Conservation (phyloP, 2,329 filamentous ascomycete genomes). For the Tolypocladium tropicale region DNA sequence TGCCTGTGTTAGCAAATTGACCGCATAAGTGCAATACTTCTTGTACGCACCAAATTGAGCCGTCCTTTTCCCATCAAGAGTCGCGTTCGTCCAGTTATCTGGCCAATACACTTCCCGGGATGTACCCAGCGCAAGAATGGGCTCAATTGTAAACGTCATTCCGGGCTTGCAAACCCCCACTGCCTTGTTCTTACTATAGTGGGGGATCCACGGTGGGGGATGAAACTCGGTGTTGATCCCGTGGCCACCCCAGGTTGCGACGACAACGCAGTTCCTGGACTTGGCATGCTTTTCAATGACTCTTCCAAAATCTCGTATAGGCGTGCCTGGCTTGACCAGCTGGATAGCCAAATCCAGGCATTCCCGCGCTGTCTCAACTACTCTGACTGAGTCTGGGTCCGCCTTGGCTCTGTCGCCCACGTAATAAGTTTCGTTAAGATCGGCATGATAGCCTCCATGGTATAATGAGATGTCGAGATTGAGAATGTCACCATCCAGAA, state of each 20-base stretch:
- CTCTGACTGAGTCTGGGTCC: slow-evolving; percentile 77
- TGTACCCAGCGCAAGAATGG: slow-evolving; percentile 90
- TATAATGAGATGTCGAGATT: slow-evolving; percentile 96
- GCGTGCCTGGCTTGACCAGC: slow-evolving; percentile 82
- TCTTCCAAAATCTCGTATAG: slow-evolving; percentile 89
- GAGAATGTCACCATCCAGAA: slow-evolving; percentile 88
- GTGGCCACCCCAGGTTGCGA: slow-evolving; percentile 93
- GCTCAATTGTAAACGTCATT: slow-evolving; percentile 98
- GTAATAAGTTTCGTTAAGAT: slow-evolving; percentile 98
- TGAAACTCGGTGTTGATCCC: slow-evolving; percentile 93
- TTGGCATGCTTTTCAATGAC: slow-evolving; percentile 95
- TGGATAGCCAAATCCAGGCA: slow-evolving; percentile 86
- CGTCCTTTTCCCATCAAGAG: slow-evolving; percentile 76
- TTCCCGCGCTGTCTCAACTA: slow-evolving; percentile 83
- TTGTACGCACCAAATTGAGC: slow-evolving; percentile 72
- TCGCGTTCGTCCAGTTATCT: slow-evolving; percentile 96
- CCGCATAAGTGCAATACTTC: background rate
- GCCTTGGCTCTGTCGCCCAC: slow-evolving; percentile 79
- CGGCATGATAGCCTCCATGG: slow-evolving; percentile 89
- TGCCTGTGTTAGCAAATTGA: slow-evolving; percentile 10
- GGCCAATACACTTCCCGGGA: slow-evolving; percentile 94
- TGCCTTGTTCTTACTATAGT: slow-evolving; percentile 98
- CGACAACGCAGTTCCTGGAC: slow-evolving; percentile 72
- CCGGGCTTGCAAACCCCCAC: slow-evolving; percentile 88
- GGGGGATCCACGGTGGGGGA: slow-evolving; percentile 84